Conservation (phyloP, 1,284 basidiomycete genomes). For the Ganoderma lucidum region DNA sequence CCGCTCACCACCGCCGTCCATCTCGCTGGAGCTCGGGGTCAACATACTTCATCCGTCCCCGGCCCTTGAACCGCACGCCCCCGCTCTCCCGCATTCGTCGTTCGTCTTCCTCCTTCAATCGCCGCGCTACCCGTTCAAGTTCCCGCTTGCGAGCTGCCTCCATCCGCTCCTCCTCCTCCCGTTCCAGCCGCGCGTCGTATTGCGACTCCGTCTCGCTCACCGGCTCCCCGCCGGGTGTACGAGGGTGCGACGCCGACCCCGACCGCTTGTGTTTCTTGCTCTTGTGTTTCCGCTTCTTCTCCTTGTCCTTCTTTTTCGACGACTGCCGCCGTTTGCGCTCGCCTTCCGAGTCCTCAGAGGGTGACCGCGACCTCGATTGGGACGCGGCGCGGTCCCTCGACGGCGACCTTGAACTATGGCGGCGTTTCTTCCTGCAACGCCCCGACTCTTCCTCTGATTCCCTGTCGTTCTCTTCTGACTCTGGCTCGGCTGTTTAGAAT, state of each 20-base stretch:
- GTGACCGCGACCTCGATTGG: constrained; percentile 29
- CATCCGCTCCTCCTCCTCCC: constrained; percentile 71
- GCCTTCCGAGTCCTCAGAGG: constrained; percentile 24
- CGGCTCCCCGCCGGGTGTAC: constrained; percentile 42
- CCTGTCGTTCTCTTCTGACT: constrained; percentile 30
- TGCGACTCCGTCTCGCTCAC: constrained; percentile 66
- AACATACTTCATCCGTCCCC: constrained; percentile 73
- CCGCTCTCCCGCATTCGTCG: constrained; percentile 41
- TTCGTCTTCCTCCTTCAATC: constrained; percentile 46
- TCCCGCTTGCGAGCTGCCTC: constrained; percentile 56
- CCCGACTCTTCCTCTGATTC: constrained; percentile 33
- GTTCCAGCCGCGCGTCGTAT: constrained; percentile 74
- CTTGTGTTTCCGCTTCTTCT: constrained; percentile 41
- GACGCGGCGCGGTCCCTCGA: constrained; percentile 24
- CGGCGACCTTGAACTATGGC: constrained; percentile 16
- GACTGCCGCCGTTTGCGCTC: constrained; percentile 44
- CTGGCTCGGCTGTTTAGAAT: constrained; percentile 21
- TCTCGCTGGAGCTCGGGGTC: constrained; percentile 60
- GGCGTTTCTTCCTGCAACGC: constrained; percentile 43
- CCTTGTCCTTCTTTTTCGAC: constrained; percentile 37
- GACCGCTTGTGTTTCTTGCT: constrained; percentile 38
- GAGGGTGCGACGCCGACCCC: constrained; percentile 5
- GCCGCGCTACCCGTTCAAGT: constrained; percentile 56
- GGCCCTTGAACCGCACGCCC: constrained; percentile 73
- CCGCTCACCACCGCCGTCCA: constrained; percentile 8